phyloP scores from a whole-genome alignment of 1,284 basidiomycete species.

The Puccinia sorghi region DNA sequence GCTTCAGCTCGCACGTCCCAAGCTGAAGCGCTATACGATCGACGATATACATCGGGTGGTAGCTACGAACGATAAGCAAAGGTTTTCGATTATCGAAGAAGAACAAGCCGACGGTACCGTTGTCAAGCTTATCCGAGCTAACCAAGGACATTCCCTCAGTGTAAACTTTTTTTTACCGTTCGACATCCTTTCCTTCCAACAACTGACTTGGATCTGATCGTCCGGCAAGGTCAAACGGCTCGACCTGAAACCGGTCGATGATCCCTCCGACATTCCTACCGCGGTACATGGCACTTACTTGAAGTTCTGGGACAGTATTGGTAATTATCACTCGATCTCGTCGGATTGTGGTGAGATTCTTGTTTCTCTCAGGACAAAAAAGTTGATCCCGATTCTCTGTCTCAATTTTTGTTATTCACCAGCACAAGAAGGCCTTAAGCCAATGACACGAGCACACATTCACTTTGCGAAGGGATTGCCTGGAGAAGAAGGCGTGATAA shows the following conservation, averaged over 20 bases:
- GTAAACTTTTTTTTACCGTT: slow-evolving; percentile 58
- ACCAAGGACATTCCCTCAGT: slow-evolving; percentile 87
- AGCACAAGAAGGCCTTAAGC: slow-evolving; percentile 73
- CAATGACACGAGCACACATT: slow-evolving; percentile 82
- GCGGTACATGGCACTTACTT: slow-evolving; percentile 76
- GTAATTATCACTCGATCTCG: slow-evolving; percentile 59
- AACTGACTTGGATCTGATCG: not conserved
- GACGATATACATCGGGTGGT: slow-evolving; percentile 71
- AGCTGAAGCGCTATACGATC: slow-evolving; percentile 65
- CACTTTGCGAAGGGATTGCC: slow-evolving; percentile 72
- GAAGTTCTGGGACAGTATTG: slow-evolving; percentile 70
- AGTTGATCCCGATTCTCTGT: not conserved
- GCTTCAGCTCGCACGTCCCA: slow-evolving; percentile 64
- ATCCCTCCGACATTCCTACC: slow-evolving; percentile 68
- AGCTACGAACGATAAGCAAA: slow-evolving; percentile 70
- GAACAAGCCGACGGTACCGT: slow-evolving; percentile 55
- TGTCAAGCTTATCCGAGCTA: slow-evolving; percentile 83
- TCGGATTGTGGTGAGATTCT: not conserved
- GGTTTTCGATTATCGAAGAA: slow-evolving; percentile 62
- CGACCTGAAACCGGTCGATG: slow-evolving; percentile 68
- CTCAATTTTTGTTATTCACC: not conserved
- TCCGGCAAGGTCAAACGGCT: slow-evolving; percentile 66
- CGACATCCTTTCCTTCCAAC: too few species aligned
- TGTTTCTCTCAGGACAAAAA: too few species aligned
- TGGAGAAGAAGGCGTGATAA: slow-evolving; percentile 68